Evolutionary conservation across 805 yeast genomes (phyloP), one percentile per base, ranked within the genome.

Genomic region (Kuraishia cidri): DNA sequence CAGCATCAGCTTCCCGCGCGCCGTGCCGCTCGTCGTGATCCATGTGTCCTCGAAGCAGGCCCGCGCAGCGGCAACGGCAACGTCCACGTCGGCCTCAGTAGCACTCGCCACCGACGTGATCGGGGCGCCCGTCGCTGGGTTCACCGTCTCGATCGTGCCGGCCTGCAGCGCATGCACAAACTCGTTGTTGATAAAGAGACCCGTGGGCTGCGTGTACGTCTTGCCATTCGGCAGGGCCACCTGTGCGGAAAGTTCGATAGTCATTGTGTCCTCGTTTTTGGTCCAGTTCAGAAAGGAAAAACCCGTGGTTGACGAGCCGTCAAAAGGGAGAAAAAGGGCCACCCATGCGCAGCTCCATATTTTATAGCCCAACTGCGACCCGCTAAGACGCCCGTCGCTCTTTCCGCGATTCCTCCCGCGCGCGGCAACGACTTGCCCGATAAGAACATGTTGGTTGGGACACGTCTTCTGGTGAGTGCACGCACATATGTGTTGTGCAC

Each of bases 141-240:
- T 57, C 24, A 64, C 42, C 1, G 72, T 60, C 31, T 63, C 69
- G 18, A 70, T 52, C 19, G 49, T 53, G 20, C 56, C 48, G 24
- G 60, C 61, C 16, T 54, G 46, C 18, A 47, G 40, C 6, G 72
- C 52, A 20, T 50, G 42, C 23, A 61, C 57, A 52, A 67, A 72
- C 48, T 72, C 70, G 43, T 73, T 73, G 52, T 72, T 64, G 46
- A 74, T 72, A 51, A 72, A 77, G 39, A 76, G 57, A 5, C 84
- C 85, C n/a, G 74, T 38, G 24, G 82, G 84, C 44, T 73, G 80
- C 17, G 52, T 43, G 50, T 59, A 69, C 31, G 60, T 62, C 30
- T 50, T 44, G 32, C 79, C 79, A 26, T 62, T 65, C 14, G 80
- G 78, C 30, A 35, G 29, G 7, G 37, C 26, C n/a, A 34, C 18